Base-by-base conservation (phyloP, 140 eudicot genomes). In the Oenanthe javanica region DNA sequence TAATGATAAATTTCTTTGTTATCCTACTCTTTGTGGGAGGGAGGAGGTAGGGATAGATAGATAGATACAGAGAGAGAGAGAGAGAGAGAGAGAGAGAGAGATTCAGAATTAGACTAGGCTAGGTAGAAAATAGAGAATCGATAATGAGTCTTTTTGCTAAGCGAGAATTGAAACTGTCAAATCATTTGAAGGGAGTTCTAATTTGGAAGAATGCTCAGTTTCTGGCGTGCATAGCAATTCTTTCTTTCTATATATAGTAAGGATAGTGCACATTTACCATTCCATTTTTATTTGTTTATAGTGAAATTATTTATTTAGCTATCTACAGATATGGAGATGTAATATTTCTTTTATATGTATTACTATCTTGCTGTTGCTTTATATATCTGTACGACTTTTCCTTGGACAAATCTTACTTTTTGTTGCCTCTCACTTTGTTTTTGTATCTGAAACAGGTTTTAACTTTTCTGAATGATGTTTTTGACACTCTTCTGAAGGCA, bases 401-500 rank as follows among this genome's bases (percentile, higher is more conserved):
- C 42, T 23, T 23, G 1, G 42, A 64, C 45, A 51, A 43, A 49
- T 49, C 47, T 19, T 43, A n/a, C 13, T 21, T 74, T 45, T 72
- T 16, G 52, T 36, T 49, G 25, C 52, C 47, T 77, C 75, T 67
- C 43, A 76, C 74, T 77, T 81, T 47, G 79, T 85, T 83, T 80
- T 72, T 72, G 23, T 80, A 49, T 73, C 55, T 80, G 83, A 76
- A 75, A 81, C 93, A 93, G 98, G 97, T 91, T 64, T 84, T 91
- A 45, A 69, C 89, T 73, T 88, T 88, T 81, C 89, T 93, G 86
- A 87, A 90, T 80, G 98, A 93, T 78, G 84, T 90, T 61, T 87
- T 90, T 77, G 98, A 91, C 75, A 88, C 96, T 71, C 98, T 93
- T 79, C 84, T 93, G 77, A 91, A 91, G 91, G 89, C 96, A 11